A percentile compares a stretch with the other conserved stretches of the same genome.
Conservation (phyloP, 1,284 basidiomycete species). For the Phellopilus nigrolimitatus region DNA sequence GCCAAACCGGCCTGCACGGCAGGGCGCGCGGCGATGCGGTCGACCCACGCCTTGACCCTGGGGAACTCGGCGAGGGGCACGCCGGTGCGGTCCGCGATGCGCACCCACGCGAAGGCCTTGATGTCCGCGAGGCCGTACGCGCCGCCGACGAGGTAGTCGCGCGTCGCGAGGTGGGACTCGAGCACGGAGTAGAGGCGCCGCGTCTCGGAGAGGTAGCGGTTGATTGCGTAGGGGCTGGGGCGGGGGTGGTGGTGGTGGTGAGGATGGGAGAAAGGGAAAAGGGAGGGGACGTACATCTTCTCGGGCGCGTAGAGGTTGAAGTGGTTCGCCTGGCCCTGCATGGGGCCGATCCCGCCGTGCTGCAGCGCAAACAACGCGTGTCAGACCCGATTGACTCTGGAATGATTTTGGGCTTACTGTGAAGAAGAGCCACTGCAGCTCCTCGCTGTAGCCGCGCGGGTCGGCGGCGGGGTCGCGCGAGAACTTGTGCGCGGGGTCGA, state of each 20-base stretch:
- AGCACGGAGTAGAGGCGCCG: slow-evolving; percentile 74
- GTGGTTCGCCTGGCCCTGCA: slow-evolving; percentile 71
- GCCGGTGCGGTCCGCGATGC: slow-evolving; percentile 40
- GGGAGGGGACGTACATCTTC: slow-evolving; percentile 60
- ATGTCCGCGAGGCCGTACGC: slow-evolving; percentile 66
- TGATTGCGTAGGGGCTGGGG: slow-evolving; percentile 15
- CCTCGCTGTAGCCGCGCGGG: slow-evolving; percentile 43
- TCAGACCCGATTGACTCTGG: not conserved
- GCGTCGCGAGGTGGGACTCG: slow-evolving; percentile 58
- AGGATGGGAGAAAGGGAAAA: slow-evolving; percentile 30
- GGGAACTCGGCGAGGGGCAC: slow-evolving; percentile 57
- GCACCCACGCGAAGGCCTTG: slow-evolving; percentile 56
- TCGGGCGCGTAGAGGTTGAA: slow-evolving; percentile 54
- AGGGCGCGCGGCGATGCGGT: slow-evolving; percentile 26
- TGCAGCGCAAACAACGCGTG: slow-evolving; percentile 23
- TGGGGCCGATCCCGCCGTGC: slow-evolving; percentile 70
- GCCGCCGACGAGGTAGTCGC: slow-evolving; percentile 65
- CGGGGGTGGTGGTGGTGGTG: not conserved
- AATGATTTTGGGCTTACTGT: slow-evolving; percentile 26
- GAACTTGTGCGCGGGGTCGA: slow-evolving; percentile 45
- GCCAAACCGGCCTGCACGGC: slow-evolving; percentile 27
- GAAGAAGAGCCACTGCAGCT: slow-evolving; percentile 80
- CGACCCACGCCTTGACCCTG: slow-evolving; percentile 46
- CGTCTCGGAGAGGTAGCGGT: slow-evolving; percentile 68
- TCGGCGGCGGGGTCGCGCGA: slow-evolving; percentile 38